A percentile compares a stretch with the other conserved stretches of the same genome.
Conservation (phyloP, 2,329 filamentous ascomycete genomes). For the Fusarium newnesense region DNA sequence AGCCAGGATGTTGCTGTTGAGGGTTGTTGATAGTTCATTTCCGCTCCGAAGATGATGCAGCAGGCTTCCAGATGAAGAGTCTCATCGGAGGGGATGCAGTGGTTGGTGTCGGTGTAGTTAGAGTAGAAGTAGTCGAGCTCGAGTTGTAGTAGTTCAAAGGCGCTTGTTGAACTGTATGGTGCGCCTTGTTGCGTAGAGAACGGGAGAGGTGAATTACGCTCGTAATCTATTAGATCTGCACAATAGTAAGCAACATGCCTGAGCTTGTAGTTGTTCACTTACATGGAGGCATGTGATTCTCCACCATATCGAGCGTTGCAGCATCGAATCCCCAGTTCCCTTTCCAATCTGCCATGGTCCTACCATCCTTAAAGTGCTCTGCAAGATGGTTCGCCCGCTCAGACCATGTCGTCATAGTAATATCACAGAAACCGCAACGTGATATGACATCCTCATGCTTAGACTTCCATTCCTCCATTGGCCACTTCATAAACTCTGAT, state of each 20-base stretch:
- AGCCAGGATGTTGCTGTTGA: conserved; percentile 38
- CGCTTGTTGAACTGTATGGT: conserved; percentile 33
- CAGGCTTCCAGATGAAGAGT: conserved; percentile 42
- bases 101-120: conserved; percentile 35
- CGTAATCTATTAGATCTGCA: conserved; percentile 26
- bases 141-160: conserved; percentile 52
- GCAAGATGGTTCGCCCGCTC: conserved; percentile 53
- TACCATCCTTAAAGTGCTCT: conserved; percentile 55
- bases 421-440: conserved; percentile 55
- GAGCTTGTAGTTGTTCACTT: background rate
- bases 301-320: conserved; percentile 49
- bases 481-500: conserved; percentile 53
- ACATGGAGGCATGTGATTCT: conserved; percentile 56
- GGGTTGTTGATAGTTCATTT: conserved; percentile 13
- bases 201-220: conserved; percentile 36
- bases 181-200: conserved; percentile 33
- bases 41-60: conserved; percentile 44
- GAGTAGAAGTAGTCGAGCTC: conserved; percentile 47
- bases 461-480: conserved; percentile 56
- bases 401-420: conserved; percentile 51
- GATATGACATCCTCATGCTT: conserved; percentile 50
- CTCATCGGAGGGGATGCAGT: conserved; percentile 30
- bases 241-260: rapidly evolving
- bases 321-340: conserved; percentile 56
- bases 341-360: conserved; percentile 56